These are phyloP conservation scores for Acer campestre DNA, from an alignment of 345 rosid species.

Conservation along the genomic window DNA sequence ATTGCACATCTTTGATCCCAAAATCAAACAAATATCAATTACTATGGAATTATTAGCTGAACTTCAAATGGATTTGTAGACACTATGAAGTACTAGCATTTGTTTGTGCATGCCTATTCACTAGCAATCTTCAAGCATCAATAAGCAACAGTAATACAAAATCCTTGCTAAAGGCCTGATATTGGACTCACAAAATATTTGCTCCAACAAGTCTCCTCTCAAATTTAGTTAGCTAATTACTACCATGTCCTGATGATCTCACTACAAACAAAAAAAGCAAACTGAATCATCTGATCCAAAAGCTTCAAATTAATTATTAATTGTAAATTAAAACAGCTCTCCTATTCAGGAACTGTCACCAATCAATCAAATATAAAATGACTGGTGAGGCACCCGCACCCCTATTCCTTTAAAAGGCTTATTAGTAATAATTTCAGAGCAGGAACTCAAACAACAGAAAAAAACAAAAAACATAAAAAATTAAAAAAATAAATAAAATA, in stretches of 20 bases:
- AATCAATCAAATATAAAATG: background rate
- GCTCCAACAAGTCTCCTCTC: background rate
- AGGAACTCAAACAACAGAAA: background rate
- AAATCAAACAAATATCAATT: background rate
- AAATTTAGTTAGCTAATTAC: background rate
- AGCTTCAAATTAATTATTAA: background rate
- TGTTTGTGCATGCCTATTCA: background rate
- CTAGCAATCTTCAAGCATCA: background rate
- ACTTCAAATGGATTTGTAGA: background rate
- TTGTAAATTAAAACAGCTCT: background rate
- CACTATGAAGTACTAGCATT: background rate
- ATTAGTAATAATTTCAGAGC: constrained; percentile 1
- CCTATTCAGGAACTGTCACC: background rate
- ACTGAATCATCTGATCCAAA: background rate
- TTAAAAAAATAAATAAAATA: no score
- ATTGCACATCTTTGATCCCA: background rate
- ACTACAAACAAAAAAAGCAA: background rate
- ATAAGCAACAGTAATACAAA: constrained; percentile 1
- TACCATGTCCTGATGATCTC: background rate
- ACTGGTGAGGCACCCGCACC: background rate
- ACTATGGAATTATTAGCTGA: background rate
- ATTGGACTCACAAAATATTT: background rate
- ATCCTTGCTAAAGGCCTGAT: background rate
- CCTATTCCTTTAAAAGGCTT: background rate
- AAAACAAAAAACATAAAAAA: no score